Percentiles rank a stretch among this genome's conserved stretches.
phyloP scores from a whole-genome alignment of 495 filamentous ascomycete genomes.

The Penicillium pulvis region DNA sequence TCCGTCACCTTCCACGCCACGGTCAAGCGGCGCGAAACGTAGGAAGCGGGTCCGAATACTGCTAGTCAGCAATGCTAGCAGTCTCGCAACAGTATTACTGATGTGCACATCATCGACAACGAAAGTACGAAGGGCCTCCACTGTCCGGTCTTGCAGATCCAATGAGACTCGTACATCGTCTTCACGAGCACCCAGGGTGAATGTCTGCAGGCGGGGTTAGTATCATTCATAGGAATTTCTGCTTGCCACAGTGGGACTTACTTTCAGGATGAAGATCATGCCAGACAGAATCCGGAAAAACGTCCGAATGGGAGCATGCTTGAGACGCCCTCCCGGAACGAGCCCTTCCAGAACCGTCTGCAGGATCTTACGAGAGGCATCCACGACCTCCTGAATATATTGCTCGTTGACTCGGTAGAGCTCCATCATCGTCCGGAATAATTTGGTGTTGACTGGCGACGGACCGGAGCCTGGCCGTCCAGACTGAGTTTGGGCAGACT shows the following conservation, averaged over 20 bases:
- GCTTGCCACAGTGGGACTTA: conserved; percentile 21
- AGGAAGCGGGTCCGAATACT: conserved; percentile 76
- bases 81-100: conserved; percentile 90
- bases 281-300: conserved; percentile 94
- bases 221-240: background rate
- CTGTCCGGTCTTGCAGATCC: conserved; percentile 75
- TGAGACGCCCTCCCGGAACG: conserved; percentile 78
- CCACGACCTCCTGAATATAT: conserved; percentile 87
- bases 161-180: conserved; percentile 83
- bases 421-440: conserved; percentile 56
- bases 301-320: conserved; percentile 89
- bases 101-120: conserved; percentile 97
- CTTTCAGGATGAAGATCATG: conserved; percentile 90
- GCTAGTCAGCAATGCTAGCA: conserved; percentile 78
- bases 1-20: conserved; percentile 41
- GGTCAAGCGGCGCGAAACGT: conserved; percentile 50
- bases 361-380: conserved; percentile 81
- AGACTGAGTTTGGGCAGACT: conserved; percentile 51
- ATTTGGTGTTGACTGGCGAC: conserved; percentile 38
- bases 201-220: conserved; percentile 59
- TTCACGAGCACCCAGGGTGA: conserved; percentile 88
- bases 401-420: conserved; percentile 61
- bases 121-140: conserved; percentile 77
- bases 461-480: conserved; percentile 42
- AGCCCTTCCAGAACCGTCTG: conserved; percentile 81